Percentiles rank a stretch among this genome's conserved stretches.
These are phyloP conservation scores for Starmerella khaoyaiensis DNA, from an alignment of 805 yeast genomes.

Conservation along the genomic window DNA sequence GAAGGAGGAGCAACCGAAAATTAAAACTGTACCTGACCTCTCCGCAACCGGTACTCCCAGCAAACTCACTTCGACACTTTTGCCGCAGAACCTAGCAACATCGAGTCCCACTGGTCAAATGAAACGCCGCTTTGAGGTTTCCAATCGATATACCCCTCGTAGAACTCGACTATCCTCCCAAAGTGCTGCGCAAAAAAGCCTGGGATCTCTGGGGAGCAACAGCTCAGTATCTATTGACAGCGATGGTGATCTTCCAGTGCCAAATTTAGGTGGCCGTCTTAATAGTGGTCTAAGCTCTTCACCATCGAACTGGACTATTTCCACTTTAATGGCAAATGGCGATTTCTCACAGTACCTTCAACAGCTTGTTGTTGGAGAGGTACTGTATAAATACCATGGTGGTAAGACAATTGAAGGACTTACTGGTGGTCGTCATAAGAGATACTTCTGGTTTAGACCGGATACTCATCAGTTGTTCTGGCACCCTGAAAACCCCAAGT, in stretches of 20 bases:
- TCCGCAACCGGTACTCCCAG: too few species aligned
- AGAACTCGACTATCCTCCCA: not conserved
- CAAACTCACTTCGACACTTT: too few species aligned
- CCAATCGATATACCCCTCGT: conserved; percentile 1
- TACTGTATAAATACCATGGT: conserved; percentile 70
- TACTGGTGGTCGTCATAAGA: conserved; percentile 71
- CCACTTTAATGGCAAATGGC: conserved; percentile 41
- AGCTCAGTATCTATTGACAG: conserved; percentile 1
- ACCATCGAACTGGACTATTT: conserved; percentile 7
- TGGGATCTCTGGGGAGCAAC: not conserved
- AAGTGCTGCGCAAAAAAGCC: not conserved
- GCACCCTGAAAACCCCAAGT: conserved; percentile 69
- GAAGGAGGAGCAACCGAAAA: too few species aligned
- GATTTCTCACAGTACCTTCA: conserved; percentile 43
- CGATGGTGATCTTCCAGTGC: conserved; percentile 4
- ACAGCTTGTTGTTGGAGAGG: conserved; percentile 89
- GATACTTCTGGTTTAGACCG: conserved; percentile 95
- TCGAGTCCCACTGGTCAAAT: not conserved
- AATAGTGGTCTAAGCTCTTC: not conserved
- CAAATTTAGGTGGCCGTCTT: not conserved
- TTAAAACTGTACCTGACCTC: too few species aligned
- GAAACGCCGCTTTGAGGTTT: conserved; percentile 3
- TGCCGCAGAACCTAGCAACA: not conserved
- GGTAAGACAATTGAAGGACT: conserved; percentile 50
- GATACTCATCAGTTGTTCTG: conserved; percentile 82